Percentiles rank a stretch among this genome's conserved stretches.
These are phyloP conservation scores for Porcisia hertigi DNA, from an alignment of 208 protist genomes.

Conservation along the genomic window DNA sequence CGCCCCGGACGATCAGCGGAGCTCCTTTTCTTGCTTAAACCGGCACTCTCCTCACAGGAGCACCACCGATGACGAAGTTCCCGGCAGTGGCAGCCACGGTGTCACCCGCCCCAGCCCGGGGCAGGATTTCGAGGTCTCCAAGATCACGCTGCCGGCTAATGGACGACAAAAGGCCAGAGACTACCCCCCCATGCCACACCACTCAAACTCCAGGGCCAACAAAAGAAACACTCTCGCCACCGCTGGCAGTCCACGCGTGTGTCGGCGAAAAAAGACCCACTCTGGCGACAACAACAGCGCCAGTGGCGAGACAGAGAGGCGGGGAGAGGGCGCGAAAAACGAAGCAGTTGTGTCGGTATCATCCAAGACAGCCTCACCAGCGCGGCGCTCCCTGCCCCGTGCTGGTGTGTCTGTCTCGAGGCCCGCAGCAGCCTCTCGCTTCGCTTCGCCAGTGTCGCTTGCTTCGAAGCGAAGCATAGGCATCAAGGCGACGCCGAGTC, in stretches of 20 bases:
- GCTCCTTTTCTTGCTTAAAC: slow-evolving; percentile 19
- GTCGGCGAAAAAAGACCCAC: not conserved
- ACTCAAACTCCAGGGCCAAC: not conserved
- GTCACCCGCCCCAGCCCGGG: not conserved
- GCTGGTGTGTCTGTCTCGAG: not conserved
- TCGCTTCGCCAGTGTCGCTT: not conserved
- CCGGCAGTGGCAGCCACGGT: slow-evolving; percentile 20
- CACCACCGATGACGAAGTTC: slow-evolving; percentile 19
- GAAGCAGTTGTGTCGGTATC: not conserved
- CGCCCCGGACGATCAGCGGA: slow-evolving; percentile 9
- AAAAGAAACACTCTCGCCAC: not conserved
- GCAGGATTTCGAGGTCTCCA: slow-evolving; percentile 5
- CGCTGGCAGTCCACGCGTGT: not conserved
- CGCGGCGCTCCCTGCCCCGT: not conserved
- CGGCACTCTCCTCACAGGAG: slow-evolving; percentile 25
- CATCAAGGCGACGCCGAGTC: not conserved
- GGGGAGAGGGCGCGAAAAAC: not conserved
- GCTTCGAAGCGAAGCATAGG: not conserved
- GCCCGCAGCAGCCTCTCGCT: not conserved
- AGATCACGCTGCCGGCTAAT: not conserved
- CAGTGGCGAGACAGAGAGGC: not conserved
- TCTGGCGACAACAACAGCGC: not conserved
- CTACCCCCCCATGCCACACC: not conserved
- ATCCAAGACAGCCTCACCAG: not conserved
- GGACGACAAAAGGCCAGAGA: not conserved